Percentiles rank a stretch among this genome's conserved stretches.
Conservation (phyloP, 2,329 filamentous ascomycete genomes). For the Epichloe glyceriae region DNA sequence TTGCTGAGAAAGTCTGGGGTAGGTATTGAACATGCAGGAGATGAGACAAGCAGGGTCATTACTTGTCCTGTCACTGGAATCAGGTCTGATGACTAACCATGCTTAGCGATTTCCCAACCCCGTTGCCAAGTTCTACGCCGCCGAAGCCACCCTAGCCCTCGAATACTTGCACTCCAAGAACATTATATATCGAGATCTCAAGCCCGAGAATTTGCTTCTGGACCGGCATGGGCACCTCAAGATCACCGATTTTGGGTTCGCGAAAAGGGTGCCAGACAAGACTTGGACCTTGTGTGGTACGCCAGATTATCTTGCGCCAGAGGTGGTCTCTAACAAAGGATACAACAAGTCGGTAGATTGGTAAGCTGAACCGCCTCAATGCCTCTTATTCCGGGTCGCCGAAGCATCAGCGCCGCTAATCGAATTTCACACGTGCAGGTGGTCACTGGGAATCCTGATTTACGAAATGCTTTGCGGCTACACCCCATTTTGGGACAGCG, state of each 20-base stretch:
- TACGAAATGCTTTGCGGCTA: constrained; percentile 99
- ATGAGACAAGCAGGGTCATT: background rate
- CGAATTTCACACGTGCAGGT: constrained; percentile 42
- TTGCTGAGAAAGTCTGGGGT: constrained; percentile 85
- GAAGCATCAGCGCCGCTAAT: constrained; percentile 1
- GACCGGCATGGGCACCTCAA: constrained; percentile 91
- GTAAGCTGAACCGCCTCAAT: constrained; percentile 40
- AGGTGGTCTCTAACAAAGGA: constrained; percentile 97
- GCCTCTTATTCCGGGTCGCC: background rate
- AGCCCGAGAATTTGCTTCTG: constrained; percentile 84
- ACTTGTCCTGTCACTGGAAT: background rate
- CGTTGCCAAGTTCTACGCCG: constrained; percentile 97
- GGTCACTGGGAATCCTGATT: constrained; percentile 95
- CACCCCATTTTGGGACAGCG: constrained; percentile 97
- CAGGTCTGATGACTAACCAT: background rate
- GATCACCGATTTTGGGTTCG: constrained; percentile 97
- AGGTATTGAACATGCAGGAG: constrained; percentile 20
- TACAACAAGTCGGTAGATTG: constrained; percentile 99
- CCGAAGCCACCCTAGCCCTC: constrained; percentile 87
- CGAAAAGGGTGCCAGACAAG: constrained; percentile 95
- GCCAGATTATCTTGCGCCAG: constrained; percentile 91
- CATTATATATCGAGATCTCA: constrained; percentile 96
- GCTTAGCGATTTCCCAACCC: constrained; percentile 92
- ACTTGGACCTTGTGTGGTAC: constrained; percentile 98
- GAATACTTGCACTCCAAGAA: constrained; percentile 91